phyloP scores from a whole-genome alignment of 179 eudicot species.

The Silene noctiflora region DNA sequence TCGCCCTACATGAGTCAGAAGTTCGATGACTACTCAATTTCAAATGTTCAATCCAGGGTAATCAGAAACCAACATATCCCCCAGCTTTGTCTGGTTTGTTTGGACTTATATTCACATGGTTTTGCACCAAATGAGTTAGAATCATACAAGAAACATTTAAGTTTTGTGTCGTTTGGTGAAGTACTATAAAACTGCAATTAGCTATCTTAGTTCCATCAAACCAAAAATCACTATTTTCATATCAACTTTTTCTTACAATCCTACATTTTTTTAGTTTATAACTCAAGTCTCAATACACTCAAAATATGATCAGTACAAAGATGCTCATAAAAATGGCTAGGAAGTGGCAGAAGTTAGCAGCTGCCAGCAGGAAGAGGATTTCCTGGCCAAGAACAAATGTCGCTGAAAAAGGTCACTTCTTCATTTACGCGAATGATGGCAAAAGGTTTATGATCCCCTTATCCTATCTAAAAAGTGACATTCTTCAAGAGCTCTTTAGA shows the following conservation, averaged over 20 bases:
- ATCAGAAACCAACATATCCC: no score
- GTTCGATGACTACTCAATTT: no score
- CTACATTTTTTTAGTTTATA: background rate
- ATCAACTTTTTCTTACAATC: no score
- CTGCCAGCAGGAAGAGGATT: conserved; percentile 6
- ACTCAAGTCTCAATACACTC: background rate
- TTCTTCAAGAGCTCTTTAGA: conserved; percentile 14
- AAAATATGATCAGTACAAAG: conserved; percentile 15
- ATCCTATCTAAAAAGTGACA: conserved; percentile 12
- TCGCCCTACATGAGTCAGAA: no score
- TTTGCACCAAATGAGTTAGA: background rate
- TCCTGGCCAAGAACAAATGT: conserved; percentile 4
- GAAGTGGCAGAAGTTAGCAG: conserved; percentile 11
- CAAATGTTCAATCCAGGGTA: no score
- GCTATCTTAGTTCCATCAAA: background rate
- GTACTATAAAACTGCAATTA: background rate
- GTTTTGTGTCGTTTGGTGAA: background rate
- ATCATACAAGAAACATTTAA: conserved; percentile 20
- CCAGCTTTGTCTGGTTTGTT: no score
- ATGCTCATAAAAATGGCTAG: conserved; percentile 14
- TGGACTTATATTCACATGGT: no score
- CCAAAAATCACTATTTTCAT: no score
- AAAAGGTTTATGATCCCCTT: conserved; percentile 23
- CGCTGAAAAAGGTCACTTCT: conserved; percentile 25
- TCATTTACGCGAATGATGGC: conserved; percentile 18